Percentiles rank a stretch among this genome's conserved stretches.
Conservation (phyloP, 306 rosid species). For the Fragaria ananassa region DNA sequence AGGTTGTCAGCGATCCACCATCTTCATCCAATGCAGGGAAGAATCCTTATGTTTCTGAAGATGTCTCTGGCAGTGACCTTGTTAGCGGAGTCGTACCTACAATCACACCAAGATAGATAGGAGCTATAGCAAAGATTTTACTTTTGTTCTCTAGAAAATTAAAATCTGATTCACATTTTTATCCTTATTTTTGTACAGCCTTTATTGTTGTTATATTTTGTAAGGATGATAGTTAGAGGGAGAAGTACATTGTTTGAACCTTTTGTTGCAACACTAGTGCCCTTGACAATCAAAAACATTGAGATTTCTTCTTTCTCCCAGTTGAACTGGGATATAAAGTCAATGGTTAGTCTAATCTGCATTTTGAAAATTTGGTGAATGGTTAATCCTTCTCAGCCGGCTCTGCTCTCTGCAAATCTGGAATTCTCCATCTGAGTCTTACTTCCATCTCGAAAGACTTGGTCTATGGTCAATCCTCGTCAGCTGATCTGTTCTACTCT, state of each 20-base stretch:
- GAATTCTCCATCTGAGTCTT: background rate
- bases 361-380: background rate
- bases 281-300: background rate
- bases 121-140: background rate
- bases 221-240: background rate
- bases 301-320: background rate
- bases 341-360: background rate
- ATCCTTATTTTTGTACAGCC: background rate
- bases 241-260: background rate
- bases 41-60: conserved; percentile 53
- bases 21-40: conserved; percentile 50
- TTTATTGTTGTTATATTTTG: background rate
- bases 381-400: background rate
- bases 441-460: background rate
- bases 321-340: background rate
- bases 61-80: conserved; percentile 79
- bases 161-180: background rate
- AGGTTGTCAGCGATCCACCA: conserved; percentile 34
- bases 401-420: background rate
- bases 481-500: background rate
- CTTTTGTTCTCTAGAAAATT: background rate
- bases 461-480: background rate
- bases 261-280: background rate
- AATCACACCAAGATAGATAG: conserved; percentile 75
- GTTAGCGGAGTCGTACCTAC: conserved; percentile 73